phyloP scores from a whole-genome alignment of 176 grass and related monocot species.

The Rhynchospora pubera region DNA sequence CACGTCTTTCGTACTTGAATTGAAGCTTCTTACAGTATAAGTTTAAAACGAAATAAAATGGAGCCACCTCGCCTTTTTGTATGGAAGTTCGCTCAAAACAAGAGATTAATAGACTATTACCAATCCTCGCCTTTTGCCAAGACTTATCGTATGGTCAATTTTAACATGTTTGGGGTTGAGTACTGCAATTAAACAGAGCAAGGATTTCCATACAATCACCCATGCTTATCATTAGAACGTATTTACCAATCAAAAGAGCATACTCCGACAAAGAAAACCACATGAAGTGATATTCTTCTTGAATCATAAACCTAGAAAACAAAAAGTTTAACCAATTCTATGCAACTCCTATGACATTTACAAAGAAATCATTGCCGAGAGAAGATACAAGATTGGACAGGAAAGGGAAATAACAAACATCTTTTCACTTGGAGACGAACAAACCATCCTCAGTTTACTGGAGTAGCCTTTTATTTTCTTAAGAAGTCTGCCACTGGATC shows the following conservation, averaged over 20 bases:
- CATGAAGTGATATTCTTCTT: not conserved
- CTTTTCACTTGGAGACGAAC: not conserved
- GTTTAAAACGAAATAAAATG: too few species aligned
- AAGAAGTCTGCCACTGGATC: constrained; percentile 55
- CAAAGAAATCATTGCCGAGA: not conserved
- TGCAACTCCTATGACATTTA: constrained; percentile 13
- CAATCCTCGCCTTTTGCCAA: too few species aligned
- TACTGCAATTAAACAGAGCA: not conserved
- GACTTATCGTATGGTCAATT: too few species aligned
- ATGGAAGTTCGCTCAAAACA: too few species aligned
- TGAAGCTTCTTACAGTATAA: too few species aligned
- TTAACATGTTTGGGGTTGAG: not conserved
- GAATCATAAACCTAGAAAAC: not conserved
- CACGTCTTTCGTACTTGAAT: too few species aligned
- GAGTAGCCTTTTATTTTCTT: not conserved
- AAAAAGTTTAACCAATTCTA: not conserved
- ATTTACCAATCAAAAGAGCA: not conserved
- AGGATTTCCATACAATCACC: not conserved
- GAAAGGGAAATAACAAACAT: not conserved
- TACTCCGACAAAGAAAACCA: not conserved
- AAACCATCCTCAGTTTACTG: not conserved
- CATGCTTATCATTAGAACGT: not conserved
- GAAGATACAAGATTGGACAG: not conserved
- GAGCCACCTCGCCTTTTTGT: too few species aligned
- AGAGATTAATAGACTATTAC: too few species aligned